Evolutionary conservation across 2,329 filamentous ascomycete genomes (phyloP).

Genomic region (Talaromyces sp.): DNA sequence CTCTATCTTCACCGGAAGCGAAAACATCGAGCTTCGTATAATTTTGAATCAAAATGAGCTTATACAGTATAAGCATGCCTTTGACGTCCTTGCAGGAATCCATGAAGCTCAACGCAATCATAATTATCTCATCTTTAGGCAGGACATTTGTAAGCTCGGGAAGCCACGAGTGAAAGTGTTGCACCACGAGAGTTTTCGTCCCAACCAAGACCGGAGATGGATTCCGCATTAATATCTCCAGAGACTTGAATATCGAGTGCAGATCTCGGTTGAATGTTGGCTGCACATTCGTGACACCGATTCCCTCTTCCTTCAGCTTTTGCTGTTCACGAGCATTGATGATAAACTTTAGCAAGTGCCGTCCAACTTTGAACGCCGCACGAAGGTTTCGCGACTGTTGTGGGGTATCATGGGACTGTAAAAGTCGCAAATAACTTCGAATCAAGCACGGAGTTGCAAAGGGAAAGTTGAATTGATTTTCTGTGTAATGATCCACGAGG

Average conservation of each 20-base stretch:
- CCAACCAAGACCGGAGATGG: constrained; percentile 80
- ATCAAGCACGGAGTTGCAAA: constrained; percentile 87
- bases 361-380: constrained; percentile 90
- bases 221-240: constrained; percentile 88
- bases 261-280: constrained; percentile 79
- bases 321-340: constrained; percentile 84
- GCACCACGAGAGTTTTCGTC: constrained; percentile 89
- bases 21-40: constrained; percentile 82
- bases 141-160: constrained; percentile 79
- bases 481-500: constrained; percentile 86
- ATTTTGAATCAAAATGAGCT: constrained; percentile 87
- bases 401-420: constrained; percentile 71
- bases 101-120: constrained; percentile 89
- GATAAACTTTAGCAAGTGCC: constrained; percentile 91
- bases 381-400: constrained; percentile 80
- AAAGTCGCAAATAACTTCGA: constrained; percentile 76
- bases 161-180: constrained; percentile 97
- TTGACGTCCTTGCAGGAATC: constrained; percentile 84
- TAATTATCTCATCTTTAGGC: constrained; percentile 77
- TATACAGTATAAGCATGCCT: constrained; percentile 87
- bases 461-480: constrained; percentile 85
- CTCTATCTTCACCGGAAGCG: constrained; percentile 69
- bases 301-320: constrained; percentile 79
- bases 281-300: constrained; percentile 71
- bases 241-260: constrained; percentile 79